Conservation (phyloP, 768 basidiomycete genomes). For the Lactarius indigo region DNA sequence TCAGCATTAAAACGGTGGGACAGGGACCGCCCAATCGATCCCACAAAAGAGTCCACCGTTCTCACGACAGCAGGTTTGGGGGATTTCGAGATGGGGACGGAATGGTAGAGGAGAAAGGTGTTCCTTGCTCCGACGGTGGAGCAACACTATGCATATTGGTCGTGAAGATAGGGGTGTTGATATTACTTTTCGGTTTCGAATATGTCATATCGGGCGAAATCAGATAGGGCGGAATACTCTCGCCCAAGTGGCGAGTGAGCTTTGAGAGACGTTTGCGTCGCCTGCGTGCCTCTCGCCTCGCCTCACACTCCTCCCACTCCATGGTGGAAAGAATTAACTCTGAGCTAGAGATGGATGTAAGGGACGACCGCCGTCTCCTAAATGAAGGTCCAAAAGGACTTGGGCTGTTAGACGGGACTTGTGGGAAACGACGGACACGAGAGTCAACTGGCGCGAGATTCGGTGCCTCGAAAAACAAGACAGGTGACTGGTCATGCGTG, state of each 20-base stretch:
- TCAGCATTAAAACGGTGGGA: neutral
- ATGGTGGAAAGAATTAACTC: neutral
- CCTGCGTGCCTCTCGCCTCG: constrained; percentile 2
- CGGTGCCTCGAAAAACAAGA: neutral
- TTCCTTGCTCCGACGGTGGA: neutral
- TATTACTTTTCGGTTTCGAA: neutral
- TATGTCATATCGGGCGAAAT: neutral
- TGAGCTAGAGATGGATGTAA: constrained; percentile 9
- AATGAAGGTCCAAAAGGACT: neutral
- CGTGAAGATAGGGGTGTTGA: neutral
- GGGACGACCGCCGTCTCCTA: constrained; percentile 9
- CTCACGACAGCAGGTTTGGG: neutral
- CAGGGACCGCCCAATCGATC: neutral
- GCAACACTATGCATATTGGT: neutral
- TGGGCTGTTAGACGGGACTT: neutral
- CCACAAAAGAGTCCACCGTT: constrained; percentile 2
- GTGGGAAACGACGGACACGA: neutral
- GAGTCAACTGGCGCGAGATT: neutral
- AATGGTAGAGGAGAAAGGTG: neutral
- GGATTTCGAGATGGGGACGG: neutral
- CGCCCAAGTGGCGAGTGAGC: constrained; percentile 19
- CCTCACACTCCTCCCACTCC: constrained; percentile 13
- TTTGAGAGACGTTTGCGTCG: constrained; percentile 24
- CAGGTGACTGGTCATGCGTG: neutral
- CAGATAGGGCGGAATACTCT: constrained; percentile 18